phyloP scores from a whole-genome alignment of 495 filamentous ascomycete genomes.

The Choiromyces venosus region DNA sequence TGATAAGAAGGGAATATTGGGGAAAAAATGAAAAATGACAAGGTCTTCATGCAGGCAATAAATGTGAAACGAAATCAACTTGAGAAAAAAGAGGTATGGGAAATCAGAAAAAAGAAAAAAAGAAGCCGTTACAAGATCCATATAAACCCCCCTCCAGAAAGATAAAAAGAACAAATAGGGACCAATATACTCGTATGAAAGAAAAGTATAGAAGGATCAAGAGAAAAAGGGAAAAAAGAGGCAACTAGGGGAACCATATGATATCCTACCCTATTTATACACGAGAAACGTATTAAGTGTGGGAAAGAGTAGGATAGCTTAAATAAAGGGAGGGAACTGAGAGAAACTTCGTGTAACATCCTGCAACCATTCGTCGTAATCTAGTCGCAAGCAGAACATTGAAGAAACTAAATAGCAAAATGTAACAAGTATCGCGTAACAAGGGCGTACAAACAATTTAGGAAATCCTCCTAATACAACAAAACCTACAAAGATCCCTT shows the following conservation, averaged over 20 bases:
- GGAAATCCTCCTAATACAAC: background rate
- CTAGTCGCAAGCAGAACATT: background rate
- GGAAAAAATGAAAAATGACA: constrained; percentile 30
- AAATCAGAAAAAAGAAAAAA: constrained; percentile 29
- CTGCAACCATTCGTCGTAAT: background rate
- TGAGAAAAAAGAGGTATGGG: constrained; percentile 32
- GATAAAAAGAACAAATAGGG: constrained; percentile 30
- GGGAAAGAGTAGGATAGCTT: constrained; percentile 34
- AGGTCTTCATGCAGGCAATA: constrained; percentile 35
- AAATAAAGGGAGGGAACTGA: constrained; percentile 4
- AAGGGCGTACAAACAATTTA: background rate
- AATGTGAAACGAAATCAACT: constrained; percentile 17
- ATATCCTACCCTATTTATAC: constrained; percentile 33
- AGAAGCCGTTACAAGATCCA: constrained; percentile 25
- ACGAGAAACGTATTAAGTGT: constrained; percentile 29
- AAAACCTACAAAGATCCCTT: background rate
- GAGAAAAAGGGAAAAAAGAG: constrained; percentile 39
- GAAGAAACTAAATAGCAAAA: background rate
- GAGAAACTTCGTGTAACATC: background rate
- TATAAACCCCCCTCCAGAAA: constrained; percentile 32
- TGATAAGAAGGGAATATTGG: constrained; percentile 18
- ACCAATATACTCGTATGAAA: constrained; percentile 10
- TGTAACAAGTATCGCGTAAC: background rate
- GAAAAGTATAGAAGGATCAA: constrained; percentile 34
- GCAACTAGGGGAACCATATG: constrained; percentile 12